Evolutionary conservation across 2,329 filamentous ascomycete genomes (phyloP), one percentile per base, ranked within the genome.

Genomic region (Hypoxylon sp.): DNA sequence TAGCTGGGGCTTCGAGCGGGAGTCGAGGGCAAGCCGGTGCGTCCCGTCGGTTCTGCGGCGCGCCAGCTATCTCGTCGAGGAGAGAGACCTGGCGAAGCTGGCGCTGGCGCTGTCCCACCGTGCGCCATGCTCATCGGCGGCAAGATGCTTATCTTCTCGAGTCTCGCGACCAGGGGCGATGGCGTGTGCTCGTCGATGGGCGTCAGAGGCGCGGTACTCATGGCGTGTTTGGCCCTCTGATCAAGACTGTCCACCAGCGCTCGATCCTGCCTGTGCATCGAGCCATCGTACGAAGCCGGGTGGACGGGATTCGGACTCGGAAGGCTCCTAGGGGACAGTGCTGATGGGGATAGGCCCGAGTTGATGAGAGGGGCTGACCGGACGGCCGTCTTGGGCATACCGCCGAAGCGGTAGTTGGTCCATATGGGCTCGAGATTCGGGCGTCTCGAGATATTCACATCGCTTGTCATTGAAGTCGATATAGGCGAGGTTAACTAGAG

Each of bases 261-360:
- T 35, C 70, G 69, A 52, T 77, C 73, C 43, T 76, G 75, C 43
- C 68, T 69, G 42, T 72, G 72, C 70, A 76, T 74, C 6, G 65
- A 57, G 2, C 64, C 65, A 60, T 77, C 75, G 42, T 73, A 70
- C 6, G 69, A 66, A 8, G 70, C 66, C 0, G 67, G 61, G 37
- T 76, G 70, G 13, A 77, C 62, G 3, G 74, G 73, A 31, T 70
- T 75, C 2, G 74, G 73, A 33, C 71, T 74, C 8, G 74, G 75
- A 17, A 75, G 57, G 8, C 49, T 63, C 49, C 63, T 71, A 17
- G 73, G 70, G 17, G 73, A 73, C 35, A 71, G 56, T 10, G 71
- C 55, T 4, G 71, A 72, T 24, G 70, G 63, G 38, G 72, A 72
- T 46, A 68, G 63, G 33, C 66, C 55, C 3, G 67, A 64, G 38